phyloP scores from a whole-genome alignment of 1,284 basidiomycete genomes.

The Anthracocystis panici-leucophaei region DNA sequence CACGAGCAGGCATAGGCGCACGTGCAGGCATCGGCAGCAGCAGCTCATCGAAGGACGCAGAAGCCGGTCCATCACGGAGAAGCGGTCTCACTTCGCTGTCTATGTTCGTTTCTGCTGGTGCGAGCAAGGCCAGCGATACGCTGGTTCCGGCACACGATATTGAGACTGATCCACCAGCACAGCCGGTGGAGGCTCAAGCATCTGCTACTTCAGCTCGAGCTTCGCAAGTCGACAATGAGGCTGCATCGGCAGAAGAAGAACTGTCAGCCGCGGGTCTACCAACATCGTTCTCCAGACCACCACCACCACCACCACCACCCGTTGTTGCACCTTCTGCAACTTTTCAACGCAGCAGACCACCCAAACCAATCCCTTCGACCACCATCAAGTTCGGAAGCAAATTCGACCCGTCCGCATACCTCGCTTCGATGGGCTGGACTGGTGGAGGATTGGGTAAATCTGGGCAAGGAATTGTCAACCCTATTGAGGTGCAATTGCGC shows the following conservation, averaged over 20 bases:
- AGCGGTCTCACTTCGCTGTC: conserved; percentile 50
- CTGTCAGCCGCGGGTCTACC: conserved; percentile 34
- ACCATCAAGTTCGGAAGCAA: conserved; percentile 55
- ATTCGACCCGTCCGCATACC: conserved; percentile 65
- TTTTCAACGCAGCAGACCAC: conserved; percentile 22
- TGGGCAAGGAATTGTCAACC: conserved; percentile 66
- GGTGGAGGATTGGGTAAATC: conserved; percentile 66
- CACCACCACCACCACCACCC: conserved; percentile 11
- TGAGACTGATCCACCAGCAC: neutral
- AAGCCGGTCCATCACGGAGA: conserved; percentile 21
- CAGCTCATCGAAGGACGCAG: conserved; percentile 4
- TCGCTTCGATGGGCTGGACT: conserved; percentile 67
- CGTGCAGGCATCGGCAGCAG: conserved; percentile 33
- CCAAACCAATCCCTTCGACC: conserved; percentile 12
- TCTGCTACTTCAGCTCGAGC: neutral
- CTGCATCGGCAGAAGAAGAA: neutral
- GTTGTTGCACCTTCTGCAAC: conserved; percentile 27
- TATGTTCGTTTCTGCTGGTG: conserved; percentile 47
- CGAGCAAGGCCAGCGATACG: conserved; percentile 20
- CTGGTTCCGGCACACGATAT: conserved; percentile 11
- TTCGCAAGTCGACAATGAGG: neutral
- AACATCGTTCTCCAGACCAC: conserved; percentile 21
- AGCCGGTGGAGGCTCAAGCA: neutral
- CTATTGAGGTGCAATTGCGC: conserved; percentile 66
- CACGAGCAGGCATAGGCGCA: conserved; percentile 33